Evolutionary conservation across 2,329 filamentous ascomycete species (phyloP).

Genomic region (Talaromyces sp.): DNA sequence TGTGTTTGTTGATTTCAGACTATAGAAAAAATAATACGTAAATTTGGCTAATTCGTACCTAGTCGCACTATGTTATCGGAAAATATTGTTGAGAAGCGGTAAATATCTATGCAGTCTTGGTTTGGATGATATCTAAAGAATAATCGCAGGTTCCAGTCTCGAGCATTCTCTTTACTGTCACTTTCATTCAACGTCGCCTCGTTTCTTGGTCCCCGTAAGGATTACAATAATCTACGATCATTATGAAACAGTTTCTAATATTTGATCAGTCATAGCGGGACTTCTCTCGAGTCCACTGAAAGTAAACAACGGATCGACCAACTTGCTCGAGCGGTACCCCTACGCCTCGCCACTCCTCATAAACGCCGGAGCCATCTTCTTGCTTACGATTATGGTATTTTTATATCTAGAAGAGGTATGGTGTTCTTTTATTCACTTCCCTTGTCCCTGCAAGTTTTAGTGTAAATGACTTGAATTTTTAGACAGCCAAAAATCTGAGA

Average conservation of each 20-base stretch:
- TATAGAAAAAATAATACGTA: no score
- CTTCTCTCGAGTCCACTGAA: no score
- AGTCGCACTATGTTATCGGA: conserved; percentile 59
- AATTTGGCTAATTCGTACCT: no score
- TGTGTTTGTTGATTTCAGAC: not conserved
- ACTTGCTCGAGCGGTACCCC: conserved; percentile 46
- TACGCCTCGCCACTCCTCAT: conserved; percentile 67
- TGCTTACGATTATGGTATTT: conserved; percentile 55
- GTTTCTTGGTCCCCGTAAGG: conserved; percentile 47
- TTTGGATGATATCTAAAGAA: no score
- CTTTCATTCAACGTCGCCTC: conserved; percentile 67
- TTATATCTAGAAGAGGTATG: conserved; percentile 62
- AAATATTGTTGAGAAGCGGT: conserved; percentile 62
- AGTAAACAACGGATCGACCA: no score
- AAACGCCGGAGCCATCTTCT: conserved; percentile 57
- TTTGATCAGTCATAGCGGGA: no score
- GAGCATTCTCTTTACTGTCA: conserved; percentile 57
- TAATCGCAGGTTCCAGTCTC: conserved; percentile 47
- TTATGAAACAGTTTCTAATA: no score
- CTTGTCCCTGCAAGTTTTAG: no score
- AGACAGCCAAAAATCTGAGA: no score
- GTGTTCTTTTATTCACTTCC: not conserved
- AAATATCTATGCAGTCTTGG: no score
- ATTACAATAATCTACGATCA: not conserved
- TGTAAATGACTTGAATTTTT: no score